Evolutionary conservation across 1,284 basidiomycete species (phyloP).

Genomic region (Cryptococcus deneoformans): DNA sequence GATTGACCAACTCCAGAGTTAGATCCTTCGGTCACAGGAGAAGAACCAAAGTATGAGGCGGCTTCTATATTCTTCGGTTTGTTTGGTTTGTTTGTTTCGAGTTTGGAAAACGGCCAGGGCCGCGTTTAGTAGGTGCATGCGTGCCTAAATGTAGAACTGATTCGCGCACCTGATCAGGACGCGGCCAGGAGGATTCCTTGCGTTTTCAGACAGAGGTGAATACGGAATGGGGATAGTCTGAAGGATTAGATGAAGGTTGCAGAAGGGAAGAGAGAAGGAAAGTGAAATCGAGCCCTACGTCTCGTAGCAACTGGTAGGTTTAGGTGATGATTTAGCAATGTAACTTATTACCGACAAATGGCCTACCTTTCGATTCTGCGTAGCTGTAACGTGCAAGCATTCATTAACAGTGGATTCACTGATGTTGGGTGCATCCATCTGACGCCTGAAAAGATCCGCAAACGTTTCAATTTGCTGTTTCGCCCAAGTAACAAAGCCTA

Average conservation of each 20-base stretch:
- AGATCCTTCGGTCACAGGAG: neutral
- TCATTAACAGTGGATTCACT: conserved; percentile 67
- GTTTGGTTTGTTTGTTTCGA: neutral
- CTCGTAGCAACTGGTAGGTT: conserved; percentile 68
- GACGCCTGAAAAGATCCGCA: conserved; percentile 80
- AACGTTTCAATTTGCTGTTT: conserved; percentile 80
- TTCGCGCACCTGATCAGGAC: neutral
- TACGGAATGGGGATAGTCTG: conserved; percentile 14
- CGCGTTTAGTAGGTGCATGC: conserved; percentile 18
- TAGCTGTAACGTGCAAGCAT: conserved; percentile 68
- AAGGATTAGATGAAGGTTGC: conserved; percentile 17
- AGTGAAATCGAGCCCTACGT: conserved; percentile 88
- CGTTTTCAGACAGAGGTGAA: conserved; percentile 9
- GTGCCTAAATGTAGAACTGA: conserved; percentile 1
- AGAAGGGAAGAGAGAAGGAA: conserved; percentile 75
- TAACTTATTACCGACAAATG: neutral
- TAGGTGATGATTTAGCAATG: too few relatives aligned
- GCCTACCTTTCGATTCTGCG: conserved; percentile 74
- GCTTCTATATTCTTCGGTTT: too few relatives aligned
- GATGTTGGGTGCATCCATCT: conserved; percentile 82
- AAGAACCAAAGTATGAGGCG: too few relatives aligned
- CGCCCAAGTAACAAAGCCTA: conserved; percentile 94
- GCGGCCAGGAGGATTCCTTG: neutral
- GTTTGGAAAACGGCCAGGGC: conserved; percentile 4
- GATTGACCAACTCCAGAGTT: neutral